Conservation (phyloP, 1,139 yeast genomes). For the Debaryomyces fabryi region DNA sequence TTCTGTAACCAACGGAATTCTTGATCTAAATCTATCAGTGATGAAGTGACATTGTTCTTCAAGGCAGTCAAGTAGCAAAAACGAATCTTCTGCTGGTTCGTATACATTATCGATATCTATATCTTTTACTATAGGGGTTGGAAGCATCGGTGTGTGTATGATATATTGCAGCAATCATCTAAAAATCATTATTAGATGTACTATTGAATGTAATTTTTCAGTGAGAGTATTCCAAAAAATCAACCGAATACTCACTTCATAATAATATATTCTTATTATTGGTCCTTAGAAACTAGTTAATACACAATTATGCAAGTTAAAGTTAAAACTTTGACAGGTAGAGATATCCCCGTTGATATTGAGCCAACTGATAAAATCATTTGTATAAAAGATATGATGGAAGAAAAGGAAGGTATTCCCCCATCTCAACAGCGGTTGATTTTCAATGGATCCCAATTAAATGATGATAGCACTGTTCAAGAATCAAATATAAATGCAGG, state of each 20-base stretch:
- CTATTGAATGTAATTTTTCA: background rate
- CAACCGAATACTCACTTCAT: background rate
- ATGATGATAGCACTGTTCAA: conserved; percentile 70
- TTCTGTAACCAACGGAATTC: conserved; percentile 68
- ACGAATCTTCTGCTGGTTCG: conserved; percentile 94
- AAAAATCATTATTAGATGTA: background rate
- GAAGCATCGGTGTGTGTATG: conserved; percentile 30
- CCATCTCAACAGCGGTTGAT: conserved; percentile 94
- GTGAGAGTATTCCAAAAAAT: conserved; percentile 1
- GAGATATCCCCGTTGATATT: conserved; percentile 82
- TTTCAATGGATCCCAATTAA: conserved; percentile 90
- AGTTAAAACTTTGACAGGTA: conserved; percentile 77
- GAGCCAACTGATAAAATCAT: conserved; percentile 76
- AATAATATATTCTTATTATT: background rate
- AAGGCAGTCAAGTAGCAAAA: conserved; percentile 74
- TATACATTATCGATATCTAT: conserved; percentile 58
- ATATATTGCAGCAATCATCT: background rate
- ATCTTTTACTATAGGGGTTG: conserved; percentile 40
- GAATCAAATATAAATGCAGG: conserved; percentile 74
- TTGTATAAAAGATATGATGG: conserved; percentile 88
- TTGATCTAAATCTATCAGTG: conserved; percentile 26
- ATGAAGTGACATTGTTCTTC: conserved; percentile 57
- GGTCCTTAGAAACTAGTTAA: background rate
- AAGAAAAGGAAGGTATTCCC: conserved; percentile 96
- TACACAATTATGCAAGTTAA: conserved; percentile 56